Conservation (phyloP, 1,284 basidiomycete species). For the Anthracocystis panici-leucophaei region DNA sequence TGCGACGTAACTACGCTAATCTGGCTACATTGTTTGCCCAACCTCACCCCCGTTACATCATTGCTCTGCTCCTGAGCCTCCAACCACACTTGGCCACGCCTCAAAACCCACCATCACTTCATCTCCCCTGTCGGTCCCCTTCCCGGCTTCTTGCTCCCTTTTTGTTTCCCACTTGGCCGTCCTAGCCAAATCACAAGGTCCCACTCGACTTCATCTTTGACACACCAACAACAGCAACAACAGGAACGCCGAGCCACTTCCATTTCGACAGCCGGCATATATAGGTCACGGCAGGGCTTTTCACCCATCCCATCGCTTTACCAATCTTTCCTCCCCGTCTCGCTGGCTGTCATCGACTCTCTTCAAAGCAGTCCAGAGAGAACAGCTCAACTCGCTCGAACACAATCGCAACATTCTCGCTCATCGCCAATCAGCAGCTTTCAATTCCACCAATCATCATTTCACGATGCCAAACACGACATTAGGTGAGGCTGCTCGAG, state of each 20-base stretch:
- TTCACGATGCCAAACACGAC: not conserved
- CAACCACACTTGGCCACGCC: not conserved
- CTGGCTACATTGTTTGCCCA: not conserved
- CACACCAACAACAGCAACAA: not conserved
- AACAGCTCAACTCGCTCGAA: no score
- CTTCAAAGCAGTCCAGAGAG: no score
- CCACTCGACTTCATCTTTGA: slow-evolving; percentile 2
- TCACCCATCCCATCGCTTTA: no score
- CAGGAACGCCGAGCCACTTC: not conserved
- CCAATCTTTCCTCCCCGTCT: no score
- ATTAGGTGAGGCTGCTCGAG: slow-evolving; percentile 7
- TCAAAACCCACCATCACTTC: slow-evolving; percentile 3
- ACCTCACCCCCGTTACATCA: not conserved
- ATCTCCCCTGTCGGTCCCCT: not conserved
- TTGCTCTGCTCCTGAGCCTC: not conserved
- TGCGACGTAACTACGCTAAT: not conserved
- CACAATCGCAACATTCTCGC: no score
- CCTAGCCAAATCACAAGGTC: not conserved
- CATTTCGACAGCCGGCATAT: not conserved
- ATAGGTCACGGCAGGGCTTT: not conserved
- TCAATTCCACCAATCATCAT: not conserved
- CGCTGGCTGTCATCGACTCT: no score
- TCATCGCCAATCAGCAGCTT: not conserved
- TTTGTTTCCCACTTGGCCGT: slow-evolving; percentile 1
- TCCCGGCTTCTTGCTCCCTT: not conserved